Percentiles rank a stretch among this genome's conserved stretches.
These are phyloP conservation scores for Jacaranda copaia DNA, from an alignment of 257 asterid genomes.

Conservation along the genomic window DNA sequence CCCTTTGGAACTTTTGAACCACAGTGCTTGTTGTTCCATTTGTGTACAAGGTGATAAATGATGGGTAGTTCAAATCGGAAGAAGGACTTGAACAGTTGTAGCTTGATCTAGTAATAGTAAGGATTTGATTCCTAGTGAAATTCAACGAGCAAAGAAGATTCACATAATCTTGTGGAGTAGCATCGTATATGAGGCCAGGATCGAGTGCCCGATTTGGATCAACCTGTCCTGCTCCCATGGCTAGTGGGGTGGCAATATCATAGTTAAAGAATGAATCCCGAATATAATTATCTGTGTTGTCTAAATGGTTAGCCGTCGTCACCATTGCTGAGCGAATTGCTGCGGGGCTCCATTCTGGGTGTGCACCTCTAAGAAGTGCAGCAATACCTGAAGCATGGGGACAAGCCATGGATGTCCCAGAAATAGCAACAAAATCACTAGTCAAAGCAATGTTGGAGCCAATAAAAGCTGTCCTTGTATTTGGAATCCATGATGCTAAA, in stretches of 20 bases:
- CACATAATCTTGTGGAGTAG: conserved; percentile 42
- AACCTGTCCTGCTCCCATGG: conserved; percentile 45
- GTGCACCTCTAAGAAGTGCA: conserved; percentile 52
- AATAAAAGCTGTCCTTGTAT: not conserved
- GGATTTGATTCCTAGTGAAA: conserved; percentile 36
- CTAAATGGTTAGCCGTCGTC: conserved; percentile 46
- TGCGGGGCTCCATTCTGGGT: conserved; percentile 59
- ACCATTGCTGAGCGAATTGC: conserved; percentile 55
- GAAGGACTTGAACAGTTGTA: conserved; percentile 34
- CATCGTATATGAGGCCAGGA: conserved; percentile 45
- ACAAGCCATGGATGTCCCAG: conserved; percentile 57
- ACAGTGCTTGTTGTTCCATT: not conserved
- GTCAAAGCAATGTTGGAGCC: conserved; percentile 37
- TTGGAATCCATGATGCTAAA: conserved; percentile 50
- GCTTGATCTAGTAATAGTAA: conserved; percentile 40
- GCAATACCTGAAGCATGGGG: conserved; percentile 56
- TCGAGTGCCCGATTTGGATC: conserved; percentile 43
- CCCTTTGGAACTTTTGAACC: conserved; percentile 25
- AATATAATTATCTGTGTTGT: conserved; percentile 36
- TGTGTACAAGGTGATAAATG: conserved; percentile 39
- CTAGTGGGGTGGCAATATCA: conserved; percentile 40
- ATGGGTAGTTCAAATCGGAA: conserved; percentile 43
- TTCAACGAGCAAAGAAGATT: conserved; percentile 49
- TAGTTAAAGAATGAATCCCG: conserved; percentile 34
- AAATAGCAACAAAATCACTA: conserved; percentile 37